These are phyloP conservation scores for Hordeum pubiflorum DNA, from an alignment of 202 grass and related monocot species.

Conservation along the genomic window DNA sequence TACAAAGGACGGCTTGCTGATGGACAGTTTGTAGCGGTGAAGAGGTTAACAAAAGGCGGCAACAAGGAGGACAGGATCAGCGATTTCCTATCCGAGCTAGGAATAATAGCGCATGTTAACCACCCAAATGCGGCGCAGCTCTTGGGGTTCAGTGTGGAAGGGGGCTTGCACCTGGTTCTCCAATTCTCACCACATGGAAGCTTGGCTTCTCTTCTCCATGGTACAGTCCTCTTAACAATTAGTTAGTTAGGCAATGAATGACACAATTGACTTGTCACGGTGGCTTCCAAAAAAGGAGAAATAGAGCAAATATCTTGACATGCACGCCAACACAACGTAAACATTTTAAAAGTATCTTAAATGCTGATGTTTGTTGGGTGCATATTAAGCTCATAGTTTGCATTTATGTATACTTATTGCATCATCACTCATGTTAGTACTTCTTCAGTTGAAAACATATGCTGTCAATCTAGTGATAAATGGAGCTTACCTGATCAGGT, in stretches of 20 bases:
- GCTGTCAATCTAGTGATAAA: constrained; percentile 29
- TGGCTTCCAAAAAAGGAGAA: neutral
- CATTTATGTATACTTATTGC: constrained; percentile 2
- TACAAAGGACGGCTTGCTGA: constrained; percentile 74
- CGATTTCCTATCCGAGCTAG: constrained; percentile 90
- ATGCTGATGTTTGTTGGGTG: neutral
- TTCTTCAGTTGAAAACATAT: neutral
- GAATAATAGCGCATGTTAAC: constrained; percentile 98
- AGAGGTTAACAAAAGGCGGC: constrained; percentile 74
- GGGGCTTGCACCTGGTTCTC: constrained; percentile 77
- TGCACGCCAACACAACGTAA: constrained; percentile 4
- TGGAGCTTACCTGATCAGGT: constrained; percentile 60
- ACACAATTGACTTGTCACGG: neutral
- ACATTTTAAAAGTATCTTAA: constrained; percentile 5
- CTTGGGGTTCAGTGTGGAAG: constrained; percentile 87
- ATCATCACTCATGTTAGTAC: neutral
- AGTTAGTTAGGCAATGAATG: constrained; percentile 25
- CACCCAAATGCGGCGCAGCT: constrained; percentile 93
- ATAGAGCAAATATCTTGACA: neutral
- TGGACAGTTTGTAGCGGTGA: constrained; percentile 80
- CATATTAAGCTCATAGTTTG: neutral
- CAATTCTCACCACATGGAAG: constrained; percentile 93
- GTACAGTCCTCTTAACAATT: constrained; percentile 40
- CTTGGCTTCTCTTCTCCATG: constrained; percentile 86
- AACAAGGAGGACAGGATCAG: constrained; percentile 77